A percentile compares a stretch with the other conserved stretches of the same genome.
Conservation (phyloP, 1,284 basidiomycete genomes). For the Cystobasidiaceae sp. region DNA sequence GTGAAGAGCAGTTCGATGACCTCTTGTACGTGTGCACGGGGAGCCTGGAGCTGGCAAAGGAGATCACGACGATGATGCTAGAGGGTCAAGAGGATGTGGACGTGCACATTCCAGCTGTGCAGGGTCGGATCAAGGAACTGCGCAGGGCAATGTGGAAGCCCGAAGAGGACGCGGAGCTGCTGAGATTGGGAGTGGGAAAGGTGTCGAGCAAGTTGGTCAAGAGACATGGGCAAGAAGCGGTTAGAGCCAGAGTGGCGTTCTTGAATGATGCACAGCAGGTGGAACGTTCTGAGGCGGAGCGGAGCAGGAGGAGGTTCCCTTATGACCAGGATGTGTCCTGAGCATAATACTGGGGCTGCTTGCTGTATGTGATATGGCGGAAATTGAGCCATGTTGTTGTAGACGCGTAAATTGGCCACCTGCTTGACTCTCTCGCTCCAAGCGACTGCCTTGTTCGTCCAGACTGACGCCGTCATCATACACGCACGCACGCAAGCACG, state of each 20-base stretch:
- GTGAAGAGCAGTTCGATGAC: conserved; percentile 6
- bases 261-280: background rate
- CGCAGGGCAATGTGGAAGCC: conserved; percentile 1
- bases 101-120: background rate
- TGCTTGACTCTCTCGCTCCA: background rate
- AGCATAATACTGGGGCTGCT: background rate
- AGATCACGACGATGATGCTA: background rate
- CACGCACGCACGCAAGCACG: no score
- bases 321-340: background rate
- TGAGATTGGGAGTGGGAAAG: background rate
- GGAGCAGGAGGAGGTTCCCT: conserved; percentile 5
- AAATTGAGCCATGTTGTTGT: background rate
- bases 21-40: conserved; percentile 3
- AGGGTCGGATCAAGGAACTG: background rate
- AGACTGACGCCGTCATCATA: background rate
- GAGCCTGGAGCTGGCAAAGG: background rate
- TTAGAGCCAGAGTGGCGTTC: background rate
- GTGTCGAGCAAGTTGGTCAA: background rate
- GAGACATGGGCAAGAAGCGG: background rate
- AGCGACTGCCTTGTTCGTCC: background rate
- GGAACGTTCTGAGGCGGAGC: background rate
- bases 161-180: no score
- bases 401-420: background rate
- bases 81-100: background rate
- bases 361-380: background rate